These are phyloP conservation scores for Debaryomyces castellii DNA, from an alignment of 805 yeast species.

Conservation along the genomic window DNA sequence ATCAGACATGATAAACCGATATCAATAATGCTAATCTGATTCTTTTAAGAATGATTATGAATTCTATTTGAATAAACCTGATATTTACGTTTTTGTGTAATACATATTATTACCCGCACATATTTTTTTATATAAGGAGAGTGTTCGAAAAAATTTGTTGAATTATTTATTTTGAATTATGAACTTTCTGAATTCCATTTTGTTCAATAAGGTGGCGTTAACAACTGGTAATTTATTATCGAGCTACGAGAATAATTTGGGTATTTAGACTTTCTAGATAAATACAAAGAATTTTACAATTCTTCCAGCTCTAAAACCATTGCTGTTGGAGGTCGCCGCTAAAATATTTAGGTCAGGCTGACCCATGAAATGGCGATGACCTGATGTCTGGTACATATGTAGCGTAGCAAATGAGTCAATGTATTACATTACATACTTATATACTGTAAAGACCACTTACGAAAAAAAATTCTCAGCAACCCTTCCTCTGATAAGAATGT, in stretches of 20 bases:
- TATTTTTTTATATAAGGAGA: not conserved
- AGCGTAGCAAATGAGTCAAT: not conserved
- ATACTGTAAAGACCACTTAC: not conserved
- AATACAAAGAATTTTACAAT: conserved; percentile 9
- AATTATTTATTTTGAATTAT: not conserved
- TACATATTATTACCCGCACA: conserved; percentile 4
- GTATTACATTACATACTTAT: not conserved
- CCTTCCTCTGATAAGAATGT: conserved; percentile 39
- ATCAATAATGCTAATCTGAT: not conserved
- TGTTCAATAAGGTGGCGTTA: conserved; percentile 21
- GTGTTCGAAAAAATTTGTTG: not conserved
- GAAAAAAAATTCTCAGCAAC: conserved; percentile 42
- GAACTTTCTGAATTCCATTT: conserved; percentile 9
- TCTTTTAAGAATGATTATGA: too few species aligned
- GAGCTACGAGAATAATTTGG: conserved; percentile 21
- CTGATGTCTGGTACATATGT: conserved; percentile 76
- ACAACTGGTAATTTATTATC: conserved; percentile 11
- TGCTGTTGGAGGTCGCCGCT: conserved; percentile 94
- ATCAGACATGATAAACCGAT: conserved; percentile 24
- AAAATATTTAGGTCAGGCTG: conserved; percentile 50
- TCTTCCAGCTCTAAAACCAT: conserved; percentile 89
- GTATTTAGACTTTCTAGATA: conserved; percentile 21
- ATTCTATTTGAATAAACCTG: not conserved
- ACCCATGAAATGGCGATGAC: conserved; percentile 98
- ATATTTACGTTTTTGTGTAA: not conserved